Evolutionary conservation across 23 red algal genomes (phyloP).

Genomic region (Gracilaria gracilis): DNA sequence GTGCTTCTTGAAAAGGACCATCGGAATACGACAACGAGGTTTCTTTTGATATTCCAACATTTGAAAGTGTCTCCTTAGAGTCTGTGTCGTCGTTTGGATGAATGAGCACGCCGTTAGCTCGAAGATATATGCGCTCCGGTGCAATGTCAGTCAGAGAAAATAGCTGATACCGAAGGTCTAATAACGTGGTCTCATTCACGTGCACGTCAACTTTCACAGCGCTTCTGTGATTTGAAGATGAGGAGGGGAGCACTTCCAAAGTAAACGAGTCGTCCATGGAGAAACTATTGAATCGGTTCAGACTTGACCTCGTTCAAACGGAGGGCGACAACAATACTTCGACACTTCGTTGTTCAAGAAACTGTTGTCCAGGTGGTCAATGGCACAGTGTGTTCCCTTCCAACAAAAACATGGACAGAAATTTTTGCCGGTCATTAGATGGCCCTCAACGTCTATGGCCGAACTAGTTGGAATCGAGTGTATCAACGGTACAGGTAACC

Average conservation of each 20-base stretch:
- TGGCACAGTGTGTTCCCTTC: too few species aligned
- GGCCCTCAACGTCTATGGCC: too few species aligned
- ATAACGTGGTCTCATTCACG: conserved; percentile 17
- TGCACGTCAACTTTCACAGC: neutral
- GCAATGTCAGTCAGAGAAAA: conserved; percentile 73
- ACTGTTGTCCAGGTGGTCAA: too few species aligned
- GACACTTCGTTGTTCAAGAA: neutral
- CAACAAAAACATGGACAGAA: too few species aligned
- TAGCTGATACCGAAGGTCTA: conserved; percentile 49
- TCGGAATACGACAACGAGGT: neutral
- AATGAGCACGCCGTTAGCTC: neutral
- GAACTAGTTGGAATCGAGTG: too few species aligned
- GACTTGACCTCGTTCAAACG: too few species aligned
- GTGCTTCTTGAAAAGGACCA: neutral
- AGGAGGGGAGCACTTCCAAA: neutral
- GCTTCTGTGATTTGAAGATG: neutral
- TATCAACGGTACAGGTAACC: too few species aligned
- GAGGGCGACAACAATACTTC: too few species aligned
- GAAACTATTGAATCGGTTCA: too few species aligned
- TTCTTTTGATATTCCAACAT: conserved; percentile 1
- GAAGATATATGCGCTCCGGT: conserved; percentile 39
- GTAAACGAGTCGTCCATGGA: neutral
- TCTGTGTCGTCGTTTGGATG: conserved; percentile 29
- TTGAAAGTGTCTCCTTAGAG: neutral
- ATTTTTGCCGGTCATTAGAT: too few species aligned